Percentiles rank a stretch among this genome's conserved stretches.
Evolutionary conservation across 441 rosid species (phyloP).

Genomic region (Dalechampia spathulata): DNA sequence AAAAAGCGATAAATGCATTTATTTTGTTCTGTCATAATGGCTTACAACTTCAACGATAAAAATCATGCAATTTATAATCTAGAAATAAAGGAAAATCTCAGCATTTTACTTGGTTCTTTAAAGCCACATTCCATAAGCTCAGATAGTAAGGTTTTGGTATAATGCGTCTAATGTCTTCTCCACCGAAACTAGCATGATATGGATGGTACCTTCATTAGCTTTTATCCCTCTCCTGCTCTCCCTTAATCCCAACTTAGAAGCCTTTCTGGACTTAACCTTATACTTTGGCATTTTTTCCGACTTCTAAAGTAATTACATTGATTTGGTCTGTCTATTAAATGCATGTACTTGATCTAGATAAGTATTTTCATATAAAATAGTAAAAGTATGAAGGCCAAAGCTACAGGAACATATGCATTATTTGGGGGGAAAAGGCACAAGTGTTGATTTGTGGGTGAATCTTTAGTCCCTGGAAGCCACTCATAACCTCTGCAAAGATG

Average conservation of each 20-base stretch:
- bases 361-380: too few relatives aligned
- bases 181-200: too few relatives aligned
- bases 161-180: too few relatives aligned
- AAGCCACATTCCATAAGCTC: too few relatives aligned
- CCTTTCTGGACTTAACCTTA: neutral
- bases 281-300: constrained; percentile 6
- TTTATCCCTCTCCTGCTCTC: neutral
- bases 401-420: constrained; percentile 1
- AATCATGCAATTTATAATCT: neutral
- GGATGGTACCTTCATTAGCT: neutral
- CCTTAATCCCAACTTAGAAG: neutral
- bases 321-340: too few relatives aligned
- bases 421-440: neutral
- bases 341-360: too few relatives aligned
- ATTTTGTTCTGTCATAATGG: neutral
- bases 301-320: too few relatives aligned
- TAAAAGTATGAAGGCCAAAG: constrained; percentile 4
- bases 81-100: too few relatives aligned
- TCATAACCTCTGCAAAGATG: neutral
- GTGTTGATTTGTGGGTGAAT: constrained; percentile 1
- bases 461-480: neutral
- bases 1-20: neutral
- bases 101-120: too few relatives aligned
- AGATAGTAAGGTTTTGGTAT: too few relatives aligned
- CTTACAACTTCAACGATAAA: neutral